These are phyloP conservation scores for Lactarius psammicola DNA, from an alignment of 768 basidiomycete species.

Conservation along the genomic window DNA sequence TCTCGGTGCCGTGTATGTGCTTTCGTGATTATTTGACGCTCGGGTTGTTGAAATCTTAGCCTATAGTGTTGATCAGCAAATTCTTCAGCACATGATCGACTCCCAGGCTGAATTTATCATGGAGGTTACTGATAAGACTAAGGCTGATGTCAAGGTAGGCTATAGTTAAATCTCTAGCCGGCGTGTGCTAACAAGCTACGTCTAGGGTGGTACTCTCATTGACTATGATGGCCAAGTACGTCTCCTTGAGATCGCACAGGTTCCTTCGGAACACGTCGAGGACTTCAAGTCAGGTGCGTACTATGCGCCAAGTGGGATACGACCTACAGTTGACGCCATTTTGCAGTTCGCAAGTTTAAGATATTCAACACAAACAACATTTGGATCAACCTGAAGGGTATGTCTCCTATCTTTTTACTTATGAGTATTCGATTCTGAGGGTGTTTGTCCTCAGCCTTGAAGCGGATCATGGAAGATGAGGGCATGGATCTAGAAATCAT, in stretches of 20 bases:
- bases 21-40: neutral
- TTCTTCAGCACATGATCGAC: slow-evolving; percentile 84
- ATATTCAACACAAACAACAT: slow-evolving; percentile 88
- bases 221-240: slow-evolving; percentile 88
- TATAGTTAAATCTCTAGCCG: neutral
- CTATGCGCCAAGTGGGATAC: neutral
- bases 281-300: slow-evolving; percentile 79
- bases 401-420: slow-evolving; percentile 17
- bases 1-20: slow-evolving; percentile 81
- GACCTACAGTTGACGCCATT: slow-evolving; percentile 9
- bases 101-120: slow-evolving; percentile 82
- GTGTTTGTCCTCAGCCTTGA: slow-evolving; percentile 59
- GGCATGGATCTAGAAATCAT: slow-evolving; percentile 93
- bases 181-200: slow-evolving; percentile 5
- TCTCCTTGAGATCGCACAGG: slow-evolving; percentile 91
- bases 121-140: slow-evolving; percentile 97
- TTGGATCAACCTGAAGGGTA: slow-evolving; percentile 77
- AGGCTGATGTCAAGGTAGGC: slow-evolving; percentile 65
- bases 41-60: neutral
- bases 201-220: slow-evolving; percentile 79
- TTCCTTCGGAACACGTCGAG: slow-evolving; percentile 88
- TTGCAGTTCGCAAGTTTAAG: slow-evolving; percentile 81
- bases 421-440: neutral
- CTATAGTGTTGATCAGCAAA: slow-evolving; percentile 42
- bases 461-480: slow-evolving; percentile 84